Conservation (phyloP, 768 basidiomycete genomes). For the Filobasidium wieringae region DNA sequence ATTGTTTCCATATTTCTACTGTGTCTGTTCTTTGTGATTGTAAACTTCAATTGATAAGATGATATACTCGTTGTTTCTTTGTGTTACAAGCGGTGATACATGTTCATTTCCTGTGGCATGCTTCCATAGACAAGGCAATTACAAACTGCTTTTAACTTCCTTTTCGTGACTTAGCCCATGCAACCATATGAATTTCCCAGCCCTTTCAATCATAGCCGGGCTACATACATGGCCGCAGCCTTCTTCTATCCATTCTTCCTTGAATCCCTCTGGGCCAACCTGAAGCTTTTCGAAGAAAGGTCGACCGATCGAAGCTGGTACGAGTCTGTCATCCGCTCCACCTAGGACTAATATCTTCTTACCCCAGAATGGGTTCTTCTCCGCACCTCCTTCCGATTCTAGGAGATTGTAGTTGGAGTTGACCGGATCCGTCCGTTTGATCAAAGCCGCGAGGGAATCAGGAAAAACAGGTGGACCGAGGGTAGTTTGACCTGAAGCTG, state of each 20-base stretch:
- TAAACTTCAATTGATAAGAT: too few species aligned
- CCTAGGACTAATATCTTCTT: slow-evolving; percentile 65
- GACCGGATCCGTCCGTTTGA: slow-evolving; percentile 46
- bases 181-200: slow-evolving; percentile 34
- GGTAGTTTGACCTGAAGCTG: slow-evolving; percentile 43
- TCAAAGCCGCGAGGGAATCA: slow-evolving; percentile 38
- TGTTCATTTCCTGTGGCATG: too few species aligned
- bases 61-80: too few species aligned
- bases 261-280: slow-evolving; percentile 48
- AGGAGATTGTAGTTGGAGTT: slow-evolving; percentile 41
- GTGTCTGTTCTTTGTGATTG: too few species aligned
- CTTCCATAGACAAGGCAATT: too few species aligned
- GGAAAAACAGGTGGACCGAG: slow-evolving; percentile 50
- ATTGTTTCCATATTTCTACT: too few species aligned
- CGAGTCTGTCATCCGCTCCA: slow-evolving; percentile 54
- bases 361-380: slow-evolving; percentile 47
- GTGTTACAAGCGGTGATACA: too few species aligned
- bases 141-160: too few species aligned
- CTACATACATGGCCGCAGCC: slow-evolving; percentile 56
- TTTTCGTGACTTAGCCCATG: slow-evolving; percentile 18
- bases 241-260: slow-evolving; percentile 48
- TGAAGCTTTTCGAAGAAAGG: slow-evolving; percentile 50
- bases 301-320: slow-evolving; percentile 53
- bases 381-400: too few species aligned
- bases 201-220: slow-evolving; percentile 48